Evolutionary conservation across 176 grass and related monocot species (phyloP), one percentile per base, ranked within the genome.

Genomic region (Avena sativa): DNA sequence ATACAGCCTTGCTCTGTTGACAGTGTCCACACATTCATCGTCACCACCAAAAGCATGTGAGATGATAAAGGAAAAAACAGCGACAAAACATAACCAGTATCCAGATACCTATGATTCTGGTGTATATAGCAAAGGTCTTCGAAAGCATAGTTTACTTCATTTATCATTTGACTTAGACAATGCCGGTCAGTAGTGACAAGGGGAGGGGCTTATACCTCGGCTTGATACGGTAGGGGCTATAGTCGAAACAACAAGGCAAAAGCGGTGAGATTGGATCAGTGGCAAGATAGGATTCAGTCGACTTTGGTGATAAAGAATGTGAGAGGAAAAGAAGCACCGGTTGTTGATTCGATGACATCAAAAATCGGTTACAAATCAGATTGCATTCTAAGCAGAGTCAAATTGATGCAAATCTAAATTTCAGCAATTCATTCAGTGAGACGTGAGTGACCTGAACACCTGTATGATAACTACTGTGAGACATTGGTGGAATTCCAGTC

Each of bases 61-160:
- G 65, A 38, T 44, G n/a, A 44, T 43, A 55, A 34, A 82, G 15
- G 84, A 83, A 83, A 83, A 79, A 84, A 40, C 5, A 76, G 3
- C 21, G 2, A 72, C 34, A 21, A 86, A 83, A 83, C 74, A 79
- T 74, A 79, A 90, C 72, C 21, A 84, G 46, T 79, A 47, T 79
- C 55, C 73, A 79, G 55, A 90, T 87, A 50, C 63, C 32, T 73
- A 79, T 65, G 74, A 40, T 74, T 74, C 15, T 79, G 60, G 60
- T 63, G 60, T 63, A 11, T 26, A 9, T 63, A 63, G 20, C 1
- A 26, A 26, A 12, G 3, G 21, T 63, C 2, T 26, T 63, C 60
- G 12, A 63, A 63, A 26, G 60, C 10, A 0, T 26, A 63, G 57
- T 63, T 63, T 13, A 13, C 60, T 11, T 63, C 8, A 25, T 63